Conservation (phyloP, 176 grass and related monocot genomes). For the Sorghum bicolor region Sorghum_bicolor_NCBIv3 NC_012871.2:55593001-55593500, state of each 20-base stretch:
- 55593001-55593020: constrained; percentile 99
- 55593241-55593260: not conserved
- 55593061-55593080: constrained; percentile 98
- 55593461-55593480: constrained; percentile 93
- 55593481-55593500: constrained; percentile 98
- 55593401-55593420: not conserved
- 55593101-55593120: constrained; percentile 86
- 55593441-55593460: constrained; percentile 12
- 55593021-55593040: constrained; percentile 95
- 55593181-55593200: constrained; percentile 11
- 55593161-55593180: not conserved
- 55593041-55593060: constrained; percentile 78
- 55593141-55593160: not conserved
- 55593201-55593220: not conserved
- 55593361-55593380: not conserved
- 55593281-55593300: not conserved
- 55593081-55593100: constrained; percentile 89
- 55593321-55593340: not conserved
- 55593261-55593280: constrained; percentile 12
- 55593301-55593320: not conserved
- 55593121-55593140: constrained; percentile 94
- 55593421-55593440: constrained; percentile 9
- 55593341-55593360: not conserved
- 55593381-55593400: not conserved
- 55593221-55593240: constrained; percentile 43